Base-by-base conservation (phyloP, 768 basidiomycete genomes). In the Termitomyces titanicus region DNA sequence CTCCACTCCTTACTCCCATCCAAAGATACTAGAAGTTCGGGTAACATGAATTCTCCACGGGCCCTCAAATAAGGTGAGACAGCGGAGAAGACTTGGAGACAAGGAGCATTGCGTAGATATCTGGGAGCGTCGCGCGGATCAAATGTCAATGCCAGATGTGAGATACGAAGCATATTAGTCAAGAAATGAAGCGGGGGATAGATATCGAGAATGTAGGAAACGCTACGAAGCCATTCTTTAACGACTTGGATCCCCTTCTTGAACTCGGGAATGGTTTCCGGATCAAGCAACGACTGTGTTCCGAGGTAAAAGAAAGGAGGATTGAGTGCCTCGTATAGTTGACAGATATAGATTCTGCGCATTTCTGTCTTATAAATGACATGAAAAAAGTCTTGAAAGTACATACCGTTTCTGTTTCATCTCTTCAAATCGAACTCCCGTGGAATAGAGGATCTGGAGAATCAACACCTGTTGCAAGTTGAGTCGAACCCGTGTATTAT, bases 401-500 rank as follows among this genome's bases (percentile, higher is more conserved):
- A 47, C 59, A 13, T 56, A 67, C 69, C 64, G 55, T 55, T 66
- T 64, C 50, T 63, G 56, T 11, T 33, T 47, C 29, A 59, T 47
- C 35, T 64, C 60, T 18, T 43, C n/a, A 17, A 11, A n/a, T 12
- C 29, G 3, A 25, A 46, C 35, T 45, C 63, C 57, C 13, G 66
- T 53, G 10, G 61, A 61, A 8, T 37, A 38, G 2, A 38, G 25
- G 11, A 17, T 59, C 25, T 80, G 72, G 39, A 78, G 70, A 15
- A 84, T 79, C 45, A 72, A 59, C 2, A 85, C 75, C 47, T 83
- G 80, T 44, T 75, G 74, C 1, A 85, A 54, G 58, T 80, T 75
- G 27, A 80, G 63, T 4, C 73, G 66, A 7, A 83, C 64, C 12
- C 75, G 74, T 18, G 61, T 22, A 40, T 79, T 77, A 47, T 76